phyloP scores from a whole-genome alignment of 768 basidiomycete genomes.

The Boletus patriciae region DNA sequence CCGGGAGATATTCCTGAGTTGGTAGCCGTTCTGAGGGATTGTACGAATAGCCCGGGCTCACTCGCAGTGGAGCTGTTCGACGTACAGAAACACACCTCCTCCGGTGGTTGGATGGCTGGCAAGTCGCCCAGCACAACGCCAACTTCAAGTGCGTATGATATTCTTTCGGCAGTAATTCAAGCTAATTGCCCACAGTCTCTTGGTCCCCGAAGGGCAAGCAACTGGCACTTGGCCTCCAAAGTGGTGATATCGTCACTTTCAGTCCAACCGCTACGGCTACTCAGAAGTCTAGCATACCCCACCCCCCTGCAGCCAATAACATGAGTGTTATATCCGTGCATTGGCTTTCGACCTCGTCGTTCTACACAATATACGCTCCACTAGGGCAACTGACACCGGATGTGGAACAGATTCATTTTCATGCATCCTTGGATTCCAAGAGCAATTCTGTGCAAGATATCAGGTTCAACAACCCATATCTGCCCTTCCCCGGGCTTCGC shows the following conservation, averaged over 20 bases:
- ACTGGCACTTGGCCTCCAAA: constrained; percentile 69
- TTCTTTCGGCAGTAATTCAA: background rate
- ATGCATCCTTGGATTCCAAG: constrained; percentile 45
- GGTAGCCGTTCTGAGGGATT: constrained; percentile 57
- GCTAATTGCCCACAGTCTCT: constrained; percentile 49
- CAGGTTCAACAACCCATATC: constrained; percentile 40
- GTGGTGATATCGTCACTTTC: constrained; percentile 71
- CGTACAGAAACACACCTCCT: constrained; percentile 45
- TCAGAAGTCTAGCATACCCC: constrained; percentile 56
- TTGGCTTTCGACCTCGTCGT: constrained; percentile 72
- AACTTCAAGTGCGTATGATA: constrained; percentile 52
- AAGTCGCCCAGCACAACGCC: constrained; percentile 51
- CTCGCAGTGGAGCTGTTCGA: constrained; percentile 61
- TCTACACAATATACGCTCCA: constrained; percentile 62
- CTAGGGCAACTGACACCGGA: constrained; percentile 40
- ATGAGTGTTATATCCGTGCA: constrained; percentile 50
- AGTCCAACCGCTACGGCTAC: constrained; percentile 52
- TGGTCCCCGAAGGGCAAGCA: constrained; percentile 91
- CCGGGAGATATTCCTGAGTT: constrained; percentile 58
- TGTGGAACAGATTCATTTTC: constrained; percentile 42
- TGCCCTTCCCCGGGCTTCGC: constrained; percentile 46
- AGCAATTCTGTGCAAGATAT: constrained; percentile 38
- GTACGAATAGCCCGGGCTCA: constrained; percentile 33
- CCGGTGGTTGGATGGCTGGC: constrained; percentile 56
- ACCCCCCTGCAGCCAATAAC: constrained; percentile 51